A percentile compares a stretch with the other conserved stretches of the same genome.
Conservation (phyloP, 2,329 filamentous ascomycete genomes). For the Didymella pinodella region DNA sequence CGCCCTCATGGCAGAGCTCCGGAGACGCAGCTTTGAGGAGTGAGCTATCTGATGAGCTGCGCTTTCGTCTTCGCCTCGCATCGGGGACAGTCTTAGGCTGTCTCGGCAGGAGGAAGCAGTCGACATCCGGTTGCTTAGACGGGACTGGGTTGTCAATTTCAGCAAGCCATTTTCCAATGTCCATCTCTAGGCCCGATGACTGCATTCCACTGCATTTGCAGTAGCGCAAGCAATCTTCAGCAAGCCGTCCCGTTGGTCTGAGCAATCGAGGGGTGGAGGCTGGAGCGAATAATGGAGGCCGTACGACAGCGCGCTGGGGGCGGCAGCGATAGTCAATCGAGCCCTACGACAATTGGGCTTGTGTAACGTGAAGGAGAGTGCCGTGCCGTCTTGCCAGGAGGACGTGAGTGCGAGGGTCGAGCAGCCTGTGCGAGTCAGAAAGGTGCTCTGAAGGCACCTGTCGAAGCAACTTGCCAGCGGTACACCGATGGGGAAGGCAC, state of each 20-base stretch:
- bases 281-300: neutral
- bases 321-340: conserved; percentile 27
- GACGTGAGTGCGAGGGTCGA: neutral
- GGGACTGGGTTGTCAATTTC: conserved; percentile 49
- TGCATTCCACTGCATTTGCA: conserved; percentile 13
- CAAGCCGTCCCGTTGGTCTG: conserved; percentile 31
- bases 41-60: conserved; percentile 52
- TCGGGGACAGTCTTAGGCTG: conserved; percentile 24
- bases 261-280: neutral
- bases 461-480: conserved; percentile 2
- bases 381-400: neutral
- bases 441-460: neutral
- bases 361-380: conserved; percentile 33
- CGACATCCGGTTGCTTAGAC: conserved; percentile 30
- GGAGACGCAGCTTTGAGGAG: conserved; percentile 35
- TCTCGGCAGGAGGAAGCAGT: conserved; percentile 34
- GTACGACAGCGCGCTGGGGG: conserved; percentile 39
- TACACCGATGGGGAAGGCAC: conserved; percentile 1
- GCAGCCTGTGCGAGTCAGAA: neutral
- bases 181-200: conserved; percentile 44
- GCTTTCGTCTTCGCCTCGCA: conserved; percentile 43
- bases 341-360: conserved; percentile 26
- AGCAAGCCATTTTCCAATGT: conserved; percentile 57
- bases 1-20: conserved; percentile 22
- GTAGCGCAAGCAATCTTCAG: conserved; percentile 18